Conservation (phyloP, 1,284 basidiomycete genomes). For the Pisolithus thermaeus region DNA sequence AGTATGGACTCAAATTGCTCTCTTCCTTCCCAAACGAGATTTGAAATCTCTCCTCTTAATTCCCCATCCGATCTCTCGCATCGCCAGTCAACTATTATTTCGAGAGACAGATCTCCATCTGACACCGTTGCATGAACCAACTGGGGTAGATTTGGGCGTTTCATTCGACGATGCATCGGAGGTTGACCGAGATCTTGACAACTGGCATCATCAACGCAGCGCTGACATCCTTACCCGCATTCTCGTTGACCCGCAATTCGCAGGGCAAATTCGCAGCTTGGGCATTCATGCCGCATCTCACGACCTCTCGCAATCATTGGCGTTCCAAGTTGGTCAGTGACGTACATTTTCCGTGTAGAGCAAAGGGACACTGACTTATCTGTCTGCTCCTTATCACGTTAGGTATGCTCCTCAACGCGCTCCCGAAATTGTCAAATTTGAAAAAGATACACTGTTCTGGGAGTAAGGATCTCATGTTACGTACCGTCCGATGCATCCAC, state of each 20-base stretch:
- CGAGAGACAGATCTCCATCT: constrained; percentile 54
- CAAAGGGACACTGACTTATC: not conserved
- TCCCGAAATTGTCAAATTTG: constrained; percentile 56
- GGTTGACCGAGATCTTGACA: constrained; percentile 31
- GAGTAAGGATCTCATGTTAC: constrained; percentile 45
- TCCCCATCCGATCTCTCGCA: constrained; percentile 59
- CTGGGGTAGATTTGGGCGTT: constrained; percentile 19
- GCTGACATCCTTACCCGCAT: constrained; percentile 66
- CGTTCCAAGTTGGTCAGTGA: constrained; percentile 56
- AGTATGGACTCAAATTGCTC: constrained; percentile 65
- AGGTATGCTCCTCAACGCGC: constrained; percentile 65
- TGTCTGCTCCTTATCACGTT: not conserved
- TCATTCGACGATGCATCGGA: not conserved
- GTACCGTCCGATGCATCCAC: constrained; percentile 49
- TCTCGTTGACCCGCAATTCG: constrained; percentile 55
- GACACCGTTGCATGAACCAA: constrained; percentile 25
- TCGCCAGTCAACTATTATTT: constrained; percentile 64
- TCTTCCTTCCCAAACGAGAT: constrained; percentile 57
- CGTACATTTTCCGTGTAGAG: not conserved
- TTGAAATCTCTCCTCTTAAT: constrained; percentile 59
- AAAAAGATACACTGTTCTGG: constrained; percentile 58
- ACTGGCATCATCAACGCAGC: constrained; percentile 55
- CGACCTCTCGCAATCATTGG: constrained; percentile 44
- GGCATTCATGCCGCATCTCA: constrained; percentile 50
- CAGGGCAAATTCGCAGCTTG: constrained; percentile 50